Evolutionary conservation across 345 rosid genomes (phyloP).

Genomic region (Syzygium aromaticum): DNA sequence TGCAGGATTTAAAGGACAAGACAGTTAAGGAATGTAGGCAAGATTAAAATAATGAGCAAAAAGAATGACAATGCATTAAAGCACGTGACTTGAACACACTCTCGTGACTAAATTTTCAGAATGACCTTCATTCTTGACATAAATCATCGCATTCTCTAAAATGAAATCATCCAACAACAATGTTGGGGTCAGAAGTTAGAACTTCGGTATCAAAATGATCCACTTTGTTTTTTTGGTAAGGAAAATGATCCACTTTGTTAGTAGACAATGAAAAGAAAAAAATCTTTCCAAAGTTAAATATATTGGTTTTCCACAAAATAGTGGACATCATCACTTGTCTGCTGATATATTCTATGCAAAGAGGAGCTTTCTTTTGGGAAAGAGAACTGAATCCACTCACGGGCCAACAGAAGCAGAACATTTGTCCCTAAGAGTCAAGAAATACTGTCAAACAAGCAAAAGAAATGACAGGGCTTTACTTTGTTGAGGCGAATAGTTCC

Average conservation of each 20-base stretch:
- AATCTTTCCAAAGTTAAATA: not conserved
- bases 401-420: not conserved
- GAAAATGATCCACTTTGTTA: not conserved
- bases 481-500: constrained; percentile 50
- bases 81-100: not conserved
- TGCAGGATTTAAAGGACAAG: constrained; percentile 7
- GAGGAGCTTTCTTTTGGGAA: not conserved
- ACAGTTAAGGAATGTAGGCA: not conserved
- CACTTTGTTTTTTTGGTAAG: not conserved
- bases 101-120: not conserved
- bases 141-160: not conserved
- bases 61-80: not conserved
- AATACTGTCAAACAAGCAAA: not conserved
- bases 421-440: not conserved
- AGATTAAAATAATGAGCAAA: not conserved
- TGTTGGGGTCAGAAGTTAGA: not conserved
- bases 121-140: not conserved
- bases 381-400: not conserved
- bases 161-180: not conserved
- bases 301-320: not conserved
- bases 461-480: constrained; percentile 23
- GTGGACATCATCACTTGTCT: not conserved
- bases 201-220: not conserved
- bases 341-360: not conserved
- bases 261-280: not conserved